A percentile compares a stretch with the other conserved stretches of the same genome.
These are phyloP conservation scores for Saprolegnia parasitica DNA, from an alignment of 352 stramenopile species.

Conservation along the genomic window DNA sequence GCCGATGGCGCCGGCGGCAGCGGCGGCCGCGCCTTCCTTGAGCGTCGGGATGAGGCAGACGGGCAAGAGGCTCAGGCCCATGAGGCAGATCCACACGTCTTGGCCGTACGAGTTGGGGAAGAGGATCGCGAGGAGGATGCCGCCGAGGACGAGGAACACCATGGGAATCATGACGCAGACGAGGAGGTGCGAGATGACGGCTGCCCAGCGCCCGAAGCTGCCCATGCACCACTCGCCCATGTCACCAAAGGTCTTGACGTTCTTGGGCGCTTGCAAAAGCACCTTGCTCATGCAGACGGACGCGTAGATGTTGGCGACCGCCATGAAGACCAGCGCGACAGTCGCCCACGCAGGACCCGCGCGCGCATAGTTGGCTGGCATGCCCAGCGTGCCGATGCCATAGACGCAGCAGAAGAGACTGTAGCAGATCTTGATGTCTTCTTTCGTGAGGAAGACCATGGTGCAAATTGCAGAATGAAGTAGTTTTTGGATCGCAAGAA, in stretches of 20 bases:
- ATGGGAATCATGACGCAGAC: constrained; percentile 28
- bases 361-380: constrained; percentile 29
- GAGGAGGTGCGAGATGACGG: constrained; percentile 26
- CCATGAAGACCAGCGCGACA: constrained; percentile 28
- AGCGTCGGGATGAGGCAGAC: constrained; percentile 30
- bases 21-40: constrained; percentile 25
- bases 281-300: constrained; percentile 27
- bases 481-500: too few relatives aligned
- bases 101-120: constrained; percentile 23
- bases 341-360: constrained; percentile 26
- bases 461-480: background rate
- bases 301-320: constrained; percentile 27
- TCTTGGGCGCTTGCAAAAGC: constrained; percentile 19
- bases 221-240: constrained; percentile 30
- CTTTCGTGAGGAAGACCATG: constrained; percentile 6
- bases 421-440: constrained; percentile 30
- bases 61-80: constrained; percentile 27
- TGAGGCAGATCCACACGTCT: constrained; percentile 25
- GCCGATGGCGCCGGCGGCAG: constrained; percentile 18
- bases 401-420: constrained; percentile 30
- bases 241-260: constrained; percentile 31
- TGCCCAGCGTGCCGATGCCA: constrained; percentile 30
- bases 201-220: constrained; percentile 26
- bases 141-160: constrained; percentile 29
- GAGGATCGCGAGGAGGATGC: constrained; percentile 22